Base-by-base conservation (phyloP, 192 early-diverging fungal species). In the Podila verticillata region DNA sequence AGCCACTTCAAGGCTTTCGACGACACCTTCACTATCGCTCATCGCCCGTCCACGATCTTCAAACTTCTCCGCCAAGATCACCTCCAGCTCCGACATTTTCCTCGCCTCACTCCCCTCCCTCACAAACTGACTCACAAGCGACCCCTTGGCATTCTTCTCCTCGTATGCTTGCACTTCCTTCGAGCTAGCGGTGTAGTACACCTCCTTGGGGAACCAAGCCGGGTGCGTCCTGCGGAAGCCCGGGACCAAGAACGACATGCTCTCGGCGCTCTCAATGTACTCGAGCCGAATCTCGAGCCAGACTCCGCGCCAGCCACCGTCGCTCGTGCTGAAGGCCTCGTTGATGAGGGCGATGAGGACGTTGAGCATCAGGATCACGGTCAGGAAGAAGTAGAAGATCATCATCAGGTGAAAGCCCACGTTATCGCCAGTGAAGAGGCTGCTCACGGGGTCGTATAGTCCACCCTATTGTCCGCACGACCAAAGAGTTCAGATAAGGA, bases 261-360 rank as follows among this genome's bases (percentile, higher is more conserved):
- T 71, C 54, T 79, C 75, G 3, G 69, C 75, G 20, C 58, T 67
- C 20, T 71, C 68, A 19, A 70, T 34, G 22, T 79, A 71, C 17
- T 51, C 31, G 1, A 79, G 60, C 10, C 75, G 35, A 30, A 67
- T 72, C 29, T 70, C 75, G 7, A 51, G 35, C 75, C 75, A 79
- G 1, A 71, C 69, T 7, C 61, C 22, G 4, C 32, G 48, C 75
- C 75, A 79, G 0, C 61, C 56, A 19, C 67, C 65, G 17, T 79
- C 69, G 15, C 68, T 60, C 4, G 26, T 31, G 20, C 4, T 36
- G 30, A 71, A 79, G 1, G 75, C 75, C 26, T 57, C 59, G 24
- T 71, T 79, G 36, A 79, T 66, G n/a, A 79, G 34, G 12, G 75
- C 75, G n/a, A 75, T 75, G n/a, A 68, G 51, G 15, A 75, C 61